These are phyloP conservation scores for Aureobasidium sp. DNA, from an alignment of 2,329 filamentous ascomycete genomes.

Conservation along the genomic window DNA sequence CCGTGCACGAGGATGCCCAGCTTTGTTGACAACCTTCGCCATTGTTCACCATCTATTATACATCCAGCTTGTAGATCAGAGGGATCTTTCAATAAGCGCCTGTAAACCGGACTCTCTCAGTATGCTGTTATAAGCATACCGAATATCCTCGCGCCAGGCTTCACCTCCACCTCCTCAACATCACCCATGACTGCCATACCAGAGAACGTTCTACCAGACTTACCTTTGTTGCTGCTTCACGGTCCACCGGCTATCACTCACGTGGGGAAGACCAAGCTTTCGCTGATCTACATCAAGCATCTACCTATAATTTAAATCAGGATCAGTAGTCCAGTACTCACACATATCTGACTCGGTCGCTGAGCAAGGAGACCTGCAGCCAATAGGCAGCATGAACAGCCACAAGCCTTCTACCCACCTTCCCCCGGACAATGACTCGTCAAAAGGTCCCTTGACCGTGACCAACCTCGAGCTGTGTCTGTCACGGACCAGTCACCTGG, in stretches of 20 bases:
- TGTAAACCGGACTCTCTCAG: too few species aligned
- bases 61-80: too few species aligned
- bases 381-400: neutral
- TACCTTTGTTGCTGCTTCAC: neutral
- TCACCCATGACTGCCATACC: too few species aligned
- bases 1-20: neutral
- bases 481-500: neutral
- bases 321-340: slow-evolving; percentile 1
- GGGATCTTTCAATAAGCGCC: too few species aligned
- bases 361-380: neutral
- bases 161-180: neutral
- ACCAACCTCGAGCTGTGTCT: neutral
- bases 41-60: neutral
- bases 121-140: too few species aligned
- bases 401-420: neutral
- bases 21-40: neutral
- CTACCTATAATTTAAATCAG: neutral
- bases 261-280: neutral
- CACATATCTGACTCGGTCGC: neutral
- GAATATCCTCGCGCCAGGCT: too few species aligned
- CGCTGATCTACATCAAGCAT: neutral
- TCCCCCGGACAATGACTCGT: neutral
- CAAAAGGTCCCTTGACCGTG: neutral
- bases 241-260: neutral
- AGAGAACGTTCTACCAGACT: too few species aligned